Conservation (phyloP, 345 rosid genomes). For the Carallia brachiata region DNA sequence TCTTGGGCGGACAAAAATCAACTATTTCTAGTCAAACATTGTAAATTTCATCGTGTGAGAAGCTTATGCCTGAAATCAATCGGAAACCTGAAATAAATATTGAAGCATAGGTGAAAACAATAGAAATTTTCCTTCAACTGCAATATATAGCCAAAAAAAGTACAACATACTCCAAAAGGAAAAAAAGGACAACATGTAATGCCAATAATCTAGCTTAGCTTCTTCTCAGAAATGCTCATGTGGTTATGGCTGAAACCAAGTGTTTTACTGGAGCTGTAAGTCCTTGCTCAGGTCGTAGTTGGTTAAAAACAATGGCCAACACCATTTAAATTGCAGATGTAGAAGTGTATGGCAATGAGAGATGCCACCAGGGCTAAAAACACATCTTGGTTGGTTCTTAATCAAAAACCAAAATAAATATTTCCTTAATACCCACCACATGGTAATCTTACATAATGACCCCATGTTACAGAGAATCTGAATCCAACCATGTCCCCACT, state of each 20-base stretch:
- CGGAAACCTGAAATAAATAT: no score
- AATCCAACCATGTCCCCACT: slow-evolving; percentile 38
- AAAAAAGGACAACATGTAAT: no score
- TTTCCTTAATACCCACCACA: slow-evolving; percentile 37
- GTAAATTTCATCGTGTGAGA: no score
- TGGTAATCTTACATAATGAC: slow-evolving; percentile 25
- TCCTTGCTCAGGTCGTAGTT: background rate
- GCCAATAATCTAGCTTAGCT: no score
- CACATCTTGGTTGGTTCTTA: slow-evolving; percentile 11
- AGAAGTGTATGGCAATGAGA: slow-evolving; percentile 36
- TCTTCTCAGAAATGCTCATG: no score
- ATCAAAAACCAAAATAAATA: background rate
- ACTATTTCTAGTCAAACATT: no score
- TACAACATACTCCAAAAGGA: no score
- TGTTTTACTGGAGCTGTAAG: background rate
- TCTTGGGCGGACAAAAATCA: no score
- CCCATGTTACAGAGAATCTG: slow-evolving; percentile 42
- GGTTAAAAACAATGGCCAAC: slow-evolving; percentile 9
- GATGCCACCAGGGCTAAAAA: slow-evolving; percentile 33
- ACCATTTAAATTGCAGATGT: background rate
- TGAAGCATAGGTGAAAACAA: no score
- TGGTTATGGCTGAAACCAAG: background rate
- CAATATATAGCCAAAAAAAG: no score
- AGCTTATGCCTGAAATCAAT: no score
- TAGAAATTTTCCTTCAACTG: no score